Evolutionary conservation across 2,329 filamentous ascomycete genomes (phyloP), one percentile per base, ranked within the genome.

Genomic region (Fusarium xyrophilum): DNA sequence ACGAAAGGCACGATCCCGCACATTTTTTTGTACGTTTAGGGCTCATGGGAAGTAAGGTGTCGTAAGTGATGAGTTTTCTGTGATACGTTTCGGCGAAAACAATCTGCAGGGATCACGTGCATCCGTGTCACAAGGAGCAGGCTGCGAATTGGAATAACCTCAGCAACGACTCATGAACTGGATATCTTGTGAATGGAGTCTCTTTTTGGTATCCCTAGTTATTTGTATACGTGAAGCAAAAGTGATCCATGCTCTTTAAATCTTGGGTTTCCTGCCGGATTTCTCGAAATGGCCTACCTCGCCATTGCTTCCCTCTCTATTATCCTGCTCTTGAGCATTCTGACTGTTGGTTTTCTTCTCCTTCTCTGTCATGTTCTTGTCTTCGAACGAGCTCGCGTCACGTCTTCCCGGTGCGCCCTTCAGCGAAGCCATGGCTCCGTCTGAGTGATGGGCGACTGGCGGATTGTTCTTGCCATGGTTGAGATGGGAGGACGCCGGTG

Each of bases 401-500:
- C 19, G 28, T 36, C 67, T 67, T 9, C 40, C 65, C 1, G 63
- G 65, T 6, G 58, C 11, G 4, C 17, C 48, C 42, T 67, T 67
- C 10, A 67, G 14, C 7, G 65, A 67, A n/a, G 58, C 63, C 23
- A 36, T 67, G 13, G 65, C 65, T 17, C 65, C 65, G 1, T 67
- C 65, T 5, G 53, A n/a, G 6, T 63, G 65, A 21, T 63, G 36
- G 9, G 53, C 9, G 5, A 17, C 30, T 14, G 40, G 47, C 12
- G 13, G 39, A 2, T 40, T 59, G 53, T 38, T 55, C 21, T 63
- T 55, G 28, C 35, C 58, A 13, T 64, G 52, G 1, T 64, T 63
- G 13, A 40, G 43, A 10, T 67, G 44, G 17, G 59, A 42, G 4
- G 65, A 51, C 3, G 59, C 53, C 7, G 27, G 65, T 4, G 23